These are phyloP conservation scores for Saxophila tyrrhenica DNA, from an alignment of 495 filamentous ascomycete genomes.

Conservation along the genomic window DNA sequence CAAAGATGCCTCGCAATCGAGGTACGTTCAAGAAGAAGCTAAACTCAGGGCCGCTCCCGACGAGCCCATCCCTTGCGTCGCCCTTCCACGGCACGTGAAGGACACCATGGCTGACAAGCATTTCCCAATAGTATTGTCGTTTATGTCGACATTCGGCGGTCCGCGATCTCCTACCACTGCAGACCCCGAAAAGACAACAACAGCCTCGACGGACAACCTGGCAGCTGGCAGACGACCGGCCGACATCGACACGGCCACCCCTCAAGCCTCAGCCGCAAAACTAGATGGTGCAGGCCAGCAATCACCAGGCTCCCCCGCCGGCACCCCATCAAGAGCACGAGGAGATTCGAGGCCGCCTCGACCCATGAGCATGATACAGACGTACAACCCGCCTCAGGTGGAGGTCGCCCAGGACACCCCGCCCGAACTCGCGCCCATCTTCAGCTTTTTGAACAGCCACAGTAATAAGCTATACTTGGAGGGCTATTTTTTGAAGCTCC, in stretches of 20 bases:
- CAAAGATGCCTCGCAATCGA: conserved; percentile 21
- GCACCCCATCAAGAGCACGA: conserved; percentile 14
- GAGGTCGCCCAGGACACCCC: conserved; percentile 73
- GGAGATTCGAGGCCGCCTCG: conserved; percentile 23
- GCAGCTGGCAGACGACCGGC: neutral
- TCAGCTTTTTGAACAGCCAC: conserved; percentile 88
- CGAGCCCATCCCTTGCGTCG: neutral
- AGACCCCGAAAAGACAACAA: too few species aligned
- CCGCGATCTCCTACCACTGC: conserved; percentile 25
- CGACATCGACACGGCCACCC: conserved; percentile 11
- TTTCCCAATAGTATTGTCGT: conserved; percentile 50
- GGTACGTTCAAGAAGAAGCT: conserved; percentile 14
- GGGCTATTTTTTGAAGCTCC: conserved; percentile 91
- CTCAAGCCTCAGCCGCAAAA: conserved; percentile 13
- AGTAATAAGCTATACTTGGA: conserved; percentile 94
- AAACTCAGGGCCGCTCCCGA: too few species aligned
- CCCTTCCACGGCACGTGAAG: neutral
- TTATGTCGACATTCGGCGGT: conserved; percentile 46
- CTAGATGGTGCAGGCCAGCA: conserved; percentile 15
- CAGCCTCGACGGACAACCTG: conserved; percentile 10
- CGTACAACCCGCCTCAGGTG: conserved; percentile 80
- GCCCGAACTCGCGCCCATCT: conserved; percentile 87
- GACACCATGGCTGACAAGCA: neutral
- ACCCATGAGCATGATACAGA: conserved; percentile 56
- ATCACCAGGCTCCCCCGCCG: conserved; percentile 12